Evolutionary conservation across 2,329 filamentous ascomycete species (phyloP).

Genomic region (Hirsutella rhossiliensis): DNA sequence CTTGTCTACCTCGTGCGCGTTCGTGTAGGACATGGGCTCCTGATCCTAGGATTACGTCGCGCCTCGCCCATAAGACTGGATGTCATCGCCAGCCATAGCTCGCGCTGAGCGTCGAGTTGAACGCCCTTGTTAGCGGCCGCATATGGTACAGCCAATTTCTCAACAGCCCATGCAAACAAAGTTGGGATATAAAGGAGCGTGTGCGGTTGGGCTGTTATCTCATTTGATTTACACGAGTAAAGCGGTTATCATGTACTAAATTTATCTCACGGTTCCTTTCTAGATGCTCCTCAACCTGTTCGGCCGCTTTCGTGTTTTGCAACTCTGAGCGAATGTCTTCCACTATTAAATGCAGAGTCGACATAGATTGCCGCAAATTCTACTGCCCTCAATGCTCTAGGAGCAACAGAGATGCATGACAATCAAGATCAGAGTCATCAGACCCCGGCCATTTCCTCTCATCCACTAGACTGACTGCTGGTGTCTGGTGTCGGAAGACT

Average conservation of each 20-base stretch:
- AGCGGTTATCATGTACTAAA: background rate
- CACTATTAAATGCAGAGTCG: background rate
- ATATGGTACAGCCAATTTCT: background rate
- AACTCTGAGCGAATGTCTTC: background rate
- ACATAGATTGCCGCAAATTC: background rate
- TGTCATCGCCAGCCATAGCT: background rate
- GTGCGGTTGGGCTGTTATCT: background rate
- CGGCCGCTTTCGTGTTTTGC: background rate
- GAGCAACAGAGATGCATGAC: background rate
- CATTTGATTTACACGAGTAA: background rate
- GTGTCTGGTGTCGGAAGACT: background rate
- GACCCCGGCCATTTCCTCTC: background rate
- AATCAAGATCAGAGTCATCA: background rate
- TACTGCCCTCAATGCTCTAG: background rate
- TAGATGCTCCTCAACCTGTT: background rate
- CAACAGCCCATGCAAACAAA: background rate
- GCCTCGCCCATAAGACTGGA: background rate
- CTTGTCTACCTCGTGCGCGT: background rate
- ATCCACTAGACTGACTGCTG: background rate
- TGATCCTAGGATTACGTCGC: background rate
- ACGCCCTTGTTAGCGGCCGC: background rate
- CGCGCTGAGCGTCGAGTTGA: background rate
- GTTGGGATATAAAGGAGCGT: background rate
- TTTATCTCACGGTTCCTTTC: background rate
- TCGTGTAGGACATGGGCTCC: background rate